phyloP scores from a whole-genome alignment of 2,329 filamentous ascomycete species.

The Cladosporium phlei region DNA sequence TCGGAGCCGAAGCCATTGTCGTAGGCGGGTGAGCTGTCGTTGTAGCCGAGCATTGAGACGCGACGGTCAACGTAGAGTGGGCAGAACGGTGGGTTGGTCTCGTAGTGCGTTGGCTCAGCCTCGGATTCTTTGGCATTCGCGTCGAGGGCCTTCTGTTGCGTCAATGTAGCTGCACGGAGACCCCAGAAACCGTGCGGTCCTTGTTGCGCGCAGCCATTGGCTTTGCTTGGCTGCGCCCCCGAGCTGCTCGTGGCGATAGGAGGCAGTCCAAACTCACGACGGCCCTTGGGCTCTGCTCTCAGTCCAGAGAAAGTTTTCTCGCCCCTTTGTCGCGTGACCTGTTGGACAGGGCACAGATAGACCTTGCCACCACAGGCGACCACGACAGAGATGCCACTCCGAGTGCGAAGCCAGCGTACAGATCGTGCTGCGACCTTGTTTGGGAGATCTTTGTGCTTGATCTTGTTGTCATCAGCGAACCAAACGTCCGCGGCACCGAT shows the following conservation, averaged over 20 bases:
- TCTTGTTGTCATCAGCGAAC: conserved; percentile 69
- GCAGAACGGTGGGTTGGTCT: conserved; percentile 91
- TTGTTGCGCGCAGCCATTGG: conserved; percentile 23
- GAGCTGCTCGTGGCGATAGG: conserved; percentile 15
- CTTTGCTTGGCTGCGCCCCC: conserved; percentile 8
- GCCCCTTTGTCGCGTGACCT: conserved; percentile 34
- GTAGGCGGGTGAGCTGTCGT: conserved; percentile 17
- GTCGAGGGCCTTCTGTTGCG: not conserved
- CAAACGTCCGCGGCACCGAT: conserved; percentile 66
- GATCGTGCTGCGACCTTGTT: conserved; percentile 54
- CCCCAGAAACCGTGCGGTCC: conserved; percentile 39
- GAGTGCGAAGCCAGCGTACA: conserved; percentile 61
- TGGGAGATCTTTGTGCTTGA: conserved; percentile 59
- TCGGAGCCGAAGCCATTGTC: conserved; percentile 6
- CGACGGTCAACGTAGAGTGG: conserved; percentile 90
- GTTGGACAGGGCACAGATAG: conserved; percentile 59
- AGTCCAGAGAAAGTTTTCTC: conserved; percentile 50
- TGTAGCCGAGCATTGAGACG: conserved; percentile 69
- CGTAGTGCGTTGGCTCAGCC: conserved; percentile 33
- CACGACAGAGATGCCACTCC: conserved; percentile 58
- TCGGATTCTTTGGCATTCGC: not conserved
- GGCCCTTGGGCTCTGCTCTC: conserved; percentile 25
- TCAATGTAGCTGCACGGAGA: conserved; percentile 21
- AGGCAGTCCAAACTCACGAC: conserved; percentile 15
- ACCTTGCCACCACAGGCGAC: conserved; percentile 63